Base-by-base conservation (phyloP, 139 green algal species). In the Axilococcus clingmanii region DNA sequence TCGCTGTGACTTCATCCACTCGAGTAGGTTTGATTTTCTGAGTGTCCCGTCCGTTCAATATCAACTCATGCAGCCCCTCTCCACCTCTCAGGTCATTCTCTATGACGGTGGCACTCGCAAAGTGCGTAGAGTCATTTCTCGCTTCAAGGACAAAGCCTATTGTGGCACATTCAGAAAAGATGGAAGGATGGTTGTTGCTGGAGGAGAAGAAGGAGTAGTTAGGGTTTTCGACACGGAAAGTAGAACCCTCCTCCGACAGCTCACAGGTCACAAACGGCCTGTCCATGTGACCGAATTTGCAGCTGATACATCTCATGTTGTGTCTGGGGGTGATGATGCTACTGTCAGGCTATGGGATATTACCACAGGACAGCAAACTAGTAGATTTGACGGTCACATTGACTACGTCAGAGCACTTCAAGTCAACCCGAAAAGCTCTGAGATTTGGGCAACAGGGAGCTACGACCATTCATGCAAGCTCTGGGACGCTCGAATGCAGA, bases 61-160 rank as follows among this genome's bases (percentile, higher is more conserved):
- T 35, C 14, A 4, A 11, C 30, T n/a, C 12, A 1, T 53, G 14
- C 8, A 19, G 16, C 8, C 19, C 6, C 40, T 4, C 34, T 34
- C 37, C 11, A 42, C 15, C 20, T 46, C 45, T 41, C 76, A 88
- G 69, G 78, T 95, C 23, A 59, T 83, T 0, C 31, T 91, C 5
- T 94, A 90, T 54, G 61, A 87, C 57, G 66, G 66, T 7, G 34
- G 57, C 0, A 80, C 59, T 0, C 46, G 50, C 9, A 35, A 66
- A 7, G 43, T 77, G 3, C 54, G 63, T 17, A 69, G 75, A 27
- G 84, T 75, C 5, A 71, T 95, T 35, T 68, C 55, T 3, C 72
- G 85, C 15, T 96, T 96, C 62, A 83, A 89, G 52, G 88, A 95
- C 59, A 79, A 67, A 3, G 89, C 89, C 7, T 95, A 94, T 66